phyloP scores from a whole-genome alignment of 768 basidiomycete genomes.

The Leucocoprinus leucothites region DNA sequence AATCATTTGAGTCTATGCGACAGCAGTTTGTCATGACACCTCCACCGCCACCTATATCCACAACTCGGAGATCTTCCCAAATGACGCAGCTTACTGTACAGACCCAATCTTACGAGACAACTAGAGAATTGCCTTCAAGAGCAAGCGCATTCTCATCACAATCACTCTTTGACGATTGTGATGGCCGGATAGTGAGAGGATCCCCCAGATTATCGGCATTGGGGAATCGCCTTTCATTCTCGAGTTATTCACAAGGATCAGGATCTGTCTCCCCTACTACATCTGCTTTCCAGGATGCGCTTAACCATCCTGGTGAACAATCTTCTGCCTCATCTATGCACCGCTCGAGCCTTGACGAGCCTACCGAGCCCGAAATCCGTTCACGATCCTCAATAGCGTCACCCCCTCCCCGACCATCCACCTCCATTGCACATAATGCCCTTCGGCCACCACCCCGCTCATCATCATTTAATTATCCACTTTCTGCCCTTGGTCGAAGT shows the following conservation, averaged over 20 bases:
- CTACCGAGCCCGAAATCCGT: background rate
- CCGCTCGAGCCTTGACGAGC: slow-evolving; percentile 15
- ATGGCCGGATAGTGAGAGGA: slow-evolving; percentile 34
- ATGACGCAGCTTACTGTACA: slow-evolving; percentile 22
- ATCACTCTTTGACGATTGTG: slow-evolving; percentile 30
- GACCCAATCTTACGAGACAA: slow-evolving; percentile 24
- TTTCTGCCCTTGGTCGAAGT: slow-evolving; percentile 12
- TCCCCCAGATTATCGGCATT: slow-evolving; percentile 51
- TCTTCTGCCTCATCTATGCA: slow-evolving; percentile 20
- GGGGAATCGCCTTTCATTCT: slow-evolving; percentile 54
- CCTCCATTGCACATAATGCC: slow-evolving; percentile 52
- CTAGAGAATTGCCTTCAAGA: slow-evolving; percentile 18
- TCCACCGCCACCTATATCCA: slow-evolving; percentile 32
- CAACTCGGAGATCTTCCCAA: slow-evolving; percentile 22
- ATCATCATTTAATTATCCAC: slow-evolving; percentile 21
- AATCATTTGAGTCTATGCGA: slow-evolving; percentile 32
- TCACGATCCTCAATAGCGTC: slow-evolving; percentile 40
- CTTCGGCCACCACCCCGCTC: slow-evolving; percentile 18
- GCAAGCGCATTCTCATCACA: slow-evolving; percentile 23
- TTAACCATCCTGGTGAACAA: slow-evolving; percentile 26
- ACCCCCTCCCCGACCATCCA: slow-evolving; percentile 64
- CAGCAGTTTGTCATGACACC: slow-evolving; percentile 35
- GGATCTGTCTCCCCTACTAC: slow-evolving; percentile 60
- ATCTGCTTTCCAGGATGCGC: slow-evolving; percentile 74
- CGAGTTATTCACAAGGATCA: slow-evolving; percentile 67